Conservation (phyloP, 768 basidiomycete species). For the Melanogaster broomeanus region DNA sequence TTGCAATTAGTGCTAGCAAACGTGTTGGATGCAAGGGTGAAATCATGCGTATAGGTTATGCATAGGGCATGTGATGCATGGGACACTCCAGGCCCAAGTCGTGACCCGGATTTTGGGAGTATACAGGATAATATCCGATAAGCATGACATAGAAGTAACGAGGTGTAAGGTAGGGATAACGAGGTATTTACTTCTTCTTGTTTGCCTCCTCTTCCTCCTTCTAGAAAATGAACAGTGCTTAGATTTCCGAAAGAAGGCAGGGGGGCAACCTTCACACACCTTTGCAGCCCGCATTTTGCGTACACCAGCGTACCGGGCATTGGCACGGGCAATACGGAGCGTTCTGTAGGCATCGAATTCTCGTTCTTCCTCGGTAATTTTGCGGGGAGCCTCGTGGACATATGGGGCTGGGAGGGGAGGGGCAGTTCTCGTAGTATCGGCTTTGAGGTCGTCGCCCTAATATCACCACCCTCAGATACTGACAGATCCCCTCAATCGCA, state of each 20-base stretch:
- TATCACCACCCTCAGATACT: constrained; percentile 5
- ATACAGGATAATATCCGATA: constrained; percentile 24
- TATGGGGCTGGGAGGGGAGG: constrained; percentile 69
- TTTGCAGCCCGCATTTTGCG: constrained; percentile 87
- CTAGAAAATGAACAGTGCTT: constrained; percentile 38
- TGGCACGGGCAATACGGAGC: constrained; percentile 82
- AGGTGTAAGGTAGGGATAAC: constrained; percentile 12
- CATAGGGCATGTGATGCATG: constrained; percentile 38
- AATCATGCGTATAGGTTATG: constrained; percentile 25
- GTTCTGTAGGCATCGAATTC: constrained; percentile 86
- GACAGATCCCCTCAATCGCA: not conserved
- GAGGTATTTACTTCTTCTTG: constrained; percentile 77
- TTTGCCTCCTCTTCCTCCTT: constrained; percentile 90
- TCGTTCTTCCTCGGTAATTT: constrained; percentile 90
- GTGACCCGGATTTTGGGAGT: constrained; percentile 40
- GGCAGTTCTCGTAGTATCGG: constrained; percentile 67
- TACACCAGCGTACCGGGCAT: constrained; percentile 80
- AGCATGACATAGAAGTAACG: constrained; percentile 25
- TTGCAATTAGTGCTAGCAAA: constrained; percentile 21
- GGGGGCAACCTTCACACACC: constrained; percentile 53
- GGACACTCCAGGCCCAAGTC: constrained; percentile 23
- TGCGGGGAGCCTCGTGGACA: constrained; percentile 82
- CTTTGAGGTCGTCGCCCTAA: constrained; percentile 82
- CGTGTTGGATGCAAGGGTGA: constrained; percentile 3
- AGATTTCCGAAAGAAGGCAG: constrained; percentile 6